These are phyloP conservation scores for Ophiostoma himal-ulmi DNA, from an alignment of 2,329 filamentous ascomycete species.

Conservation along the genomic window DNA sequence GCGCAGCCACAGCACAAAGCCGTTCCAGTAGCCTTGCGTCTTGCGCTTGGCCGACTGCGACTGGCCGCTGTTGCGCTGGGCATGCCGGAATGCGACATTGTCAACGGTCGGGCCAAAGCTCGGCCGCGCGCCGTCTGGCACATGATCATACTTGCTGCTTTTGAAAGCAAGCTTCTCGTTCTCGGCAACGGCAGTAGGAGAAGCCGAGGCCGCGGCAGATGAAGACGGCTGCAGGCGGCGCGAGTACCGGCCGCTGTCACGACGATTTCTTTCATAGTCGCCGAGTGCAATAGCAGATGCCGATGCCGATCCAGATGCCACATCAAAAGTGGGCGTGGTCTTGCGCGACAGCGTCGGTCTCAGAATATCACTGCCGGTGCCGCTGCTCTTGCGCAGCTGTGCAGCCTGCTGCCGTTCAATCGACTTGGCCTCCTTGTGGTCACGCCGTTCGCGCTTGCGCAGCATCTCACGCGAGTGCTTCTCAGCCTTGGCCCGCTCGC, in stretches of 20 bases:
- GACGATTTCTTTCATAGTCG: slow-evolving; percentile 24
- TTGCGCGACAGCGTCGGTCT: slow-evolving; percentile 27
- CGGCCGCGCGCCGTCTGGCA: slow-evolving; percentile 32
- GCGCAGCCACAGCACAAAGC: slow-evolving; percentile 58
- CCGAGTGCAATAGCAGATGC: slow-evolving; percentile 21
- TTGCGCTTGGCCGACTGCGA: slow-evolving; percentile 47
- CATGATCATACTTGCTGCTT: slow-evolving; percentile 44
- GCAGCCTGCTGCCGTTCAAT: slow-evolving; percentile 43
- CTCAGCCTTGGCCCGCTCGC: slow-evolving; percentile 56
- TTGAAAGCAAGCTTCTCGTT: slow-evolving; percentile 43
- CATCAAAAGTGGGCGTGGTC: slow-evolving; percentile 25
- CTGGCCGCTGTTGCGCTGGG: slow-evolving; percentile 37
- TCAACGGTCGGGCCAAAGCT: slow-evolving; percentile 37
- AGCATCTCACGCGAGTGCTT: slow-evolving; percentile 56
- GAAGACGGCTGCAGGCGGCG: slow-evolving; percentile 20
- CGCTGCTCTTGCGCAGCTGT: slow-evolving; percentile 37
- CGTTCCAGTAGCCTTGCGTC: slow-evolving; percentile 57
- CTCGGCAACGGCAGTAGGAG: not conserved
- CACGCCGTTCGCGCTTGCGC: slow-evolving; percentile 53
- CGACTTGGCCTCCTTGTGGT: slow-evolving; percentile 50
- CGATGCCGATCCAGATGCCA: slow-evolving; percentile 25
- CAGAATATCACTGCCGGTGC: slow-evolving; percentile 27
- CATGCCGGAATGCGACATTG: slow-evolving; percentile 41
- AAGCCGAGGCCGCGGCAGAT: not conserved
- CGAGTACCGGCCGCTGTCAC: slow-evolving; percentile 18